phyloP scores from a whole-genome alignment of 768 basidiomycete genomes.

The Russula emetica region DNA sequence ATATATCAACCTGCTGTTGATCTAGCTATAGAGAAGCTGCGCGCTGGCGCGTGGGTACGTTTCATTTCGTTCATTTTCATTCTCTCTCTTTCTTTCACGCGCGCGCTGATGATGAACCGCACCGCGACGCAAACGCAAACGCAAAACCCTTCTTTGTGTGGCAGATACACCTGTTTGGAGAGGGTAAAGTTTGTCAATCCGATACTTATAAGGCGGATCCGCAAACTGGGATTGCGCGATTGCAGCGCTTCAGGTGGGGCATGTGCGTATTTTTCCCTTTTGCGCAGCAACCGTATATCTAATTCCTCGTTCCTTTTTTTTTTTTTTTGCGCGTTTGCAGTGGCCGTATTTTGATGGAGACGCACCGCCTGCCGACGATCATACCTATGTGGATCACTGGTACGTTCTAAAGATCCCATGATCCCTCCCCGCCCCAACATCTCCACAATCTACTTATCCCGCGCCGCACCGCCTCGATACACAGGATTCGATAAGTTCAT shows the following conservation, averaged over 20 bases:
- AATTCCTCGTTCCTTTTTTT: no score
- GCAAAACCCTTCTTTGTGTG: neutral
- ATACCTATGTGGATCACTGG: slow-evolving; percentile 95
- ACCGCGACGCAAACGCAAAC: no score
- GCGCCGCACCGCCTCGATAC: neutral
- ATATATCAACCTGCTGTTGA: slow-evolving; percentile 86
- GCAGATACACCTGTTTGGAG: slow-evolving; percentile 86
- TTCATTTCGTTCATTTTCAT: slow-evolving; percentile 15
- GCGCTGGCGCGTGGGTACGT: slow-evolving; percentile 83
- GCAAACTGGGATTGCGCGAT: slow-evolving; percentile 40
- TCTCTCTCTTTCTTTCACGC: neutral
- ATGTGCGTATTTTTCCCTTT: slow-evolving; percentile 52
- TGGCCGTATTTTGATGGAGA: slow-evolving; percentile 77
- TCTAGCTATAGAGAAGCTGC: slow-evolving; percentile 71
- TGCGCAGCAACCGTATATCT: no score
- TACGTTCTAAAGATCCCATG: slow-evolving; percentile 27
- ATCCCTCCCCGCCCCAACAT: neutral
- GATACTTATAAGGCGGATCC: slow-evolving; percentile 41
- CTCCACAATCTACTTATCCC: no score
- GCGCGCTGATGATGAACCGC: no score
- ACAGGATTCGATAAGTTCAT: slow-evolving; percentile 82
- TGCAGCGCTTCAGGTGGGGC: slow-evolving; percentile 93
- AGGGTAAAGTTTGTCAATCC: slow-evolving; percentile 83
- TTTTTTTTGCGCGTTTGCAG: slow-evolving; percentile 38
- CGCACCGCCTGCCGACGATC: slow-evolving; percentile 60